Conservation (phyloP, 116 monocot species). For the Iris pallida region DNA sequence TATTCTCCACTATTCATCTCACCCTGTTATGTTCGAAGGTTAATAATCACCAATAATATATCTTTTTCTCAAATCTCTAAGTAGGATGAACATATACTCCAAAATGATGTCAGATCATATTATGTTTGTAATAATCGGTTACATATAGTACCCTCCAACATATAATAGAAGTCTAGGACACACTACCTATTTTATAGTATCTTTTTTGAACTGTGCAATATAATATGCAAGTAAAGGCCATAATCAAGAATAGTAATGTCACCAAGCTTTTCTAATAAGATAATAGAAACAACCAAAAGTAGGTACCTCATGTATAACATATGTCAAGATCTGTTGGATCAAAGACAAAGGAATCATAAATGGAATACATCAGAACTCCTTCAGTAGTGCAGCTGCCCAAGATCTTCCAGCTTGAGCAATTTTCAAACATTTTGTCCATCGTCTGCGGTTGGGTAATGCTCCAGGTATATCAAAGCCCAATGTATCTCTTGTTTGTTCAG, state of each 20-base stretch:
- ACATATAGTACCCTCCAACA: too few relatives aligned
- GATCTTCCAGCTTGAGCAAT: slow-evolving; percentile 94
- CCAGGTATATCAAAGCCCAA: slow-evolving; percentile 74
- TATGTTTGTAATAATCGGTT: too few relatives aligned
- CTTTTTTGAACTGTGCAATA: too few relatives aligned
- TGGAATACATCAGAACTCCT: slow-evolving; percentile 85
- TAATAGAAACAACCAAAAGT: not conserved
- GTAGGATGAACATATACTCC: too few relatives aligned
- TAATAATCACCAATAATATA: too few relatives aligned
- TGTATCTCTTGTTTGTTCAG: slow-evolving; percentile 50
- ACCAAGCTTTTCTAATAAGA: not conserved
- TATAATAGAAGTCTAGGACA: too few relatives aligned
- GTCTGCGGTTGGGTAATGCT: slow-evolving; percentile 57
- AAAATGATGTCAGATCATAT: too few relatives aligned
- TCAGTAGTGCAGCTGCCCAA: slow-evolving; percentile 98
- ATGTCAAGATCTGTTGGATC: slow-evolving; percentile 94
- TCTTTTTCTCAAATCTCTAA: too few relatives aligned
- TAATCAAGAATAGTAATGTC: not conserved
- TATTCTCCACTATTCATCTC: too few relatives aligned
- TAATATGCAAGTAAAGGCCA: not conserved
- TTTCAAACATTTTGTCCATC: slow-evolving; percentile 80
- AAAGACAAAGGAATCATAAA: slow-evolving; percentile 88
- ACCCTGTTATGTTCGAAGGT: too few relatives aligned
- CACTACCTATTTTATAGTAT: too few relatives aligned
- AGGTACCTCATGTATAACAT: slow-evolving; percentile 93